phyloP scores from a whole-genome alignment of 2,329 filamentous ascomycete species.

The Fusarium temperatum region DNA sequence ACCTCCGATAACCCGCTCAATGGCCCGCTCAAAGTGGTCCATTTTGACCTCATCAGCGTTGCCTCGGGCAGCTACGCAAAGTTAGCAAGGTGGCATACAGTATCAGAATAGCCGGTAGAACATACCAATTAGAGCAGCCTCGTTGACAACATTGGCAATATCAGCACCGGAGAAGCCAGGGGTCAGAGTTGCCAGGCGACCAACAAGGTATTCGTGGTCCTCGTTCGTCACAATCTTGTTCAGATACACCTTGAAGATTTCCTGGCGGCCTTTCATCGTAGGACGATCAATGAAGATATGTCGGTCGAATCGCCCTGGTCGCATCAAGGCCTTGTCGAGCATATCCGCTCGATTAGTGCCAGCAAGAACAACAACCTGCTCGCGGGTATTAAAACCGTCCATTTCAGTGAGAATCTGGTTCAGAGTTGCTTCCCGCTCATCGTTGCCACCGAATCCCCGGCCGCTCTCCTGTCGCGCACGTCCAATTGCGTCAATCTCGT shows the following conservation, averaged over 20 bases:
- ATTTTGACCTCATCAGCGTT: conserved; percentile 85
- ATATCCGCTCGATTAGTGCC: conserved; percentile 97
- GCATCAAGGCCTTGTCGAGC: conserved; percentile 94
- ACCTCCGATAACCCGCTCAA: conserved; percentile 95
- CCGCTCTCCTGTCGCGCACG: conserved; percentile 85
- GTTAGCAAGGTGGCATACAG: conserved; percentile 20
- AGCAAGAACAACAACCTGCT: conserved; percentile 95
- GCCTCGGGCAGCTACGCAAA: conserved; percentile 75
- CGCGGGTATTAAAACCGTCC: conserved; percentile 97
- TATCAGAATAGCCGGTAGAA: conserved; percentile 47
- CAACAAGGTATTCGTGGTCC: conserved; percentile 86
- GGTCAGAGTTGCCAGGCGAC: conserved; percentile 89
- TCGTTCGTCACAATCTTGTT: conserved; percentile 94
- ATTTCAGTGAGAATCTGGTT: conserved; percentile 99
- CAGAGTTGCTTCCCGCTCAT: conserved; percentile 94
- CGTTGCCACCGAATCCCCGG: conserved; percentile 81
- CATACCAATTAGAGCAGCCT: conserved; percentile 94
- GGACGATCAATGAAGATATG: conserved; percentile 95
- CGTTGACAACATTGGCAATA: conserved; percentile 98
- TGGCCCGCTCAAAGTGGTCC: conserved; percentile 95
- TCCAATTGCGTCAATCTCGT: conserved; percentile 98
- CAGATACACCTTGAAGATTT: conserved; percentile 95
- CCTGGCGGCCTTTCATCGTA: conserved; percentile 95
- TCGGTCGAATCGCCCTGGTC: conserved; percentile 94
- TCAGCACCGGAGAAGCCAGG: conserved; percentile 97